phyloP scores from a whole-genome alignment of 352 stramenopile species.

The Paralagenidium karlingii region DNA sequence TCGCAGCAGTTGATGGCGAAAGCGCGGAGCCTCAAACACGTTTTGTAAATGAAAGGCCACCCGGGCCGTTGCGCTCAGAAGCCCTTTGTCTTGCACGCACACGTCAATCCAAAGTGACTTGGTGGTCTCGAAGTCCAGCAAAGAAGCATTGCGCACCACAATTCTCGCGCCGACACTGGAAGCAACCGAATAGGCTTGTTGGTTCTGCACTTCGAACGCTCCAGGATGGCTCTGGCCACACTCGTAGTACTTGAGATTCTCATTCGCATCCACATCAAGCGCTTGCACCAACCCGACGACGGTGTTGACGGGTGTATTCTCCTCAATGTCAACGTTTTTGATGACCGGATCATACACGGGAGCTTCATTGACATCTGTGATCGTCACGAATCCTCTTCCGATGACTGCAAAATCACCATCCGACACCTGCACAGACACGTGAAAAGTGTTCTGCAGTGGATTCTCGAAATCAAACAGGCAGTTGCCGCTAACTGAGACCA shows the following conservation, averaged over 20 bases:
- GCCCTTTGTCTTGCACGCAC: slow-evolving; percentile 26
- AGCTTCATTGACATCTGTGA: slow-evolving; percentile 30
- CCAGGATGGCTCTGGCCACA: slow-evolving; percentile 24
- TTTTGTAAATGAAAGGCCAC: slow-evolving; percentile 20
- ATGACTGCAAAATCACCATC: slow-evolving; percentile 12
- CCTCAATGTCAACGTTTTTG: slow-evolving; percentile 1
- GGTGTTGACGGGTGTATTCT: slow-evolving; percentile 9
- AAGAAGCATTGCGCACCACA: slow-evolving; percentile 17
- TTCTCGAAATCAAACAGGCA: slow-evolving; percentile 12
- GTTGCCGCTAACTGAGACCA: slow-evolving; percentile 5
- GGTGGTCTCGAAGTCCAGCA: slow-evolving; percentile 24
- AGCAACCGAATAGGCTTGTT: not conserved
- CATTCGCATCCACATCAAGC: slow-evolving; percentile 19
- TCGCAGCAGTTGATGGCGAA: slow-evolving; percentile 11
- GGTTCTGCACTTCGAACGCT: slow-evolving; percentile 16
- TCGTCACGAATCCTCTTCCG: slow-evolving; percentile 7
- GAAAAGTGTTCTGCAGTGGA: slow-evolving; percentile 3
- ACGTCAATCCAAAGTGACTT: slow-evolving; percentile 25
- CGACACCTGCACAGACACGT: slow-evolving; percentile 8
- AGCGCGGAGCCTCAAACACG: slow-evolving; percentile 34
- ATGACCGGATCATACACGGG: slow-evolving; percentile 6
- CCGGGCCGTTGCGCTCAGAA: slow-evolving; percentile 9
- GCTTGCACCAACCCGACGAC: slow-evolving; percentile 13
- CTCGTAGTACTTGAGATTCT: slow-evolving; percentile 21
- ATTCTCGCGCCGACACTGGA: no score